These are phyloP conservation scores for Fusarium napiforme DNA, from an alignment of 2,329 filamentous ascomycete genomes.

Conservation along the genomic window DNA sequence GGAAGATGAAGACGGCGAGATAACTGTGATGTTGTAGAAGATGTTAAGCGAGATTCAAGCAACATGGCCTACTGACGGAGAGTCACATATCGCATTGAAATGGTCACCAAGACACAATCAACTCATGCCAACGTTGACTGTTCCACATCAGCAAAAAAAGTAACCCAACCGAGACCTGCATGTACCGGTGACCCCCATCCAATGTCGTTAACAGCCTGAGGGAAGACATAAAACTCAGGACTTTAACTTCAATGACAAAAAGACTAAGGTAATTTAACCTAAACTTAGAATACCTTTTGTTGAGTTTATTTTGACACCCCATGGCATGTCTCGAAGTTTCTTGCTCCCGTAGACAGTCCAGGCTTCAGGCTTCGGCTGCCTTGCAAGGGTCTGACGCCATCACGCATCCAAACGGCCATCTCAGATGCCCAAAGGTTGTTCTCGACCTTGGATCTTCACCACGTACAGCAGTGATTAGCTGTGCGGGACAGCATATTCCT, in stretches of 20 bases:
- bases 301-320: background rate
- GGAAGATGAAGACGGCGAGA: background rate
- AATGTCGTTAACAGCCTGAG: constrained; percentile 15
- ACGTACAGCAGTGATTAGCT: constrained; percentile 40
- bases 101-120: background rate
- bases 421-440: constrained; percentile 21
- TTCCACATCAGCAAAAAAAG: background rate
- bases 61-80: background rate
- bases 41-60: background rate
- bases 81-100: background rate
- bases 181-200: constrained; percentile 32
- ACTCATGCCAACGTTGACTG: background rate
- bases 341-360: background rate
- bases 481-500: constrained; percentile 25
- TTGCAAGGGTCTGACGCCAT: constrained; percentile 44
- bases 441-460: constrained; percentile 36
- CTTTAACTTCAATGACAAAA: background rate
- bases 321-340: background rate
- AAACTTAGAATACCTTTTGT: accelerated
- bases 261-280: accelerated
- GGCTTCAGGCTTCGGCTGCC: constrained; percentile 8
- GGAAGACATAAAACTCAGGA: background rate
- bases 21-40: background rate
- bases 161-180: background rate
- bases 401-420: constrained; percentile 38